Percentiles rank a stretch among this genome's conserved stretches.
Evolutionary conservation across 2,329 filamentous ascomycete species (phyloP).

Genomic region (Fusarium sp.): DNA sequence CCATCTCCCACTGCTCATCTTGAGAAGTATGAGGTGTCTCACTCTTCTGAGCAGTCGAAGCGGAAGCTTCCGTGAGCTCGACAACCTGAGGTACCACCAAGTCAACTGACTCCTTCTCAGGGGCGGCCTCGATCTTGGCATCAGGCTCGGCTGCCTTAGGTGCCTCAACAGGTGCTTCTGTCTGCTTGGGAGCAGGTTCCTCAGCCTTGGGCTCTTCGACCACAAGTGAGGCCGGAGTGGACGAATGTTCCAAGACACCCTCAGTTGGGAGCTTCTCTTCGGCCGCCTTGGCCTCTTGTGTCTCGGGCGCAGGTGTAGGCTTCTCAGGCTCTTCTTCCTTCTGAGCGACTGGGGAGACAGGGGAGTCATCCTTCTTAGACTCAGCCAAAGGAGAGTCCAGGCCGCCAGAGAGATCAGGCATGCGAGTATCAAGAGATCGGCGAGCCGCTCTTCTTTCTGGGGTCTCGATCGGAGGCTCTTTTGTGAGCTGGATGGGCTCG

Average conservation of each 20-base stretch:
- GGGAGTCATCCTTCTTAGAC: neutral
- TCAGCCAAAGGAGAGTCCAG: neutral
- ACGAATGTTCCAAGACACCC: constrained; percentile 3
- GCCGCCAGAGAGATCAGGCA: constrained; percentile 36
- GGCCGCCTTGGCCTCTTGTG: neutral
- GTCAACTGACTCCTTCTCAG: neutral
- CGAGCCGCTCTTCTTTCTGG: constrained; percentile 16
- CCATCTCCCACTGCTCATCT: constrained; percentile 30
- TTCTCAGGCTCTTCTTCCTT: constrained; percentile 9
- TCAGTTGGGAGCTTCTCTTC: constrained; percentile 3
- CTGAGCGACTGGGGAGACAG: neutral
- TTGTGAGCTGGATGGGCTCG: constrained; percentile 39
- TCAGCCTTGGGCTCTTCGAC: neutral
- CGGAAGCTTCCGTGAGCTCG: neutral
- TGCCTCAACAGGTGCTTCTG: neutral
- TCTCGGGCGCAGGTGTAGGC: neutral
- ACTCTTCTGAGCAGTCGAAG: constrained; percentile 1
- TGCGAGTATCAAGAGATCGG: constrained; percentile 36
- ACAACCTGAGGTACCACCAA: neutral
- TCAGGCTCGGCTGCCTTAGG: neutral
- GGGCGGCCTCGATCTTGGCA: neutral
- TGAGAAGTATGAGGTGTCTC: constrained; percentile 16
- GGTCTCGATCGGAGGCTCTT: constrained; percentile 24
- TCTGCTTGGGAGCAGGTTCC: neutral
- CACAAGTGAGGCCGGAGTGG: neutral